Conservation (phyloP, 1,139 yeast genomes). For the Zygosaccharomyces sapae region DNA sequence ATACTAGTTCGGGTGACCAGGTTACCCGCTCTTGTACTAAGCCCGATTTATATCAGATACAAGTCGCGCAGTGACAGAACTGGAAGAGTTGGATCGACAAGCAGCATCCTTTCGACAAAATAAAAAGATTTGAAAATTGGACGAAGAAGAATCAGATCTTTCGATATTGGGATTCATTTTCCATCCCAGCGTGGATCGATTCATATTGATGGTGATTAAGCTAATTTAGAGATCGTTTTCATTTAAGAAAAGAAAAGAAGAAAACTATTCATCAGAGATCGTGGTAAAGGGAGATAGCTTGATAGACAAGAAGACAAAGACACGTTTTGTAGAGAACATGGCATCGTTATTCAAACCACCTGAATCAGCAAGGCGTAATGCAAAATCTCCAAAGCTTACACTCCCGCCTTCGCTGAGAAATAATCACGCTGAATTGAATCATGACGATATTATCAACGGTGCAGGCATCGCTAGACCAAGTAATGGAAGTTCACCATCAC, state of each 20-base stretch:
- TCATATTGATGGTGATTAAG: neutral
- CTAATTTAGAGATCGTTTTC: neutral
- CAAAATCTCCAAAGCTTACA: constrained; percentile 30
- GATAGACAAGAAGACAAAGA: neutral
- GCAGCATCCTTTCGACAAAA: neutral
- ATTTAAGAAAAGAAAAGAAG: neutral
- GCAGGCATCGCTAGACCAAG: neutral
- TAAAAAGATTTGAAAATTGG: neutral
- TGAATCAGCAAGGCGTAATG: constrained; percentile 28
- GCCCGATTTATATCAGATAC: constrained; percentile 2
- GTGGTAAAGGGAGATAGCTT: neutral
- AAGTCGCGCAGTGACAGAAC: constrained; percentile 3
- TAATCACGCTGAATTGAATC: constrained; percentile 5
- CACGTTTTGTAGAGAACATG: too few species aligned
- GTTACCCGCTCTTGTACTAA: constrained; percentile 4
- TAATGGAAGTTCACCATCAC: constrained; percentile 7
- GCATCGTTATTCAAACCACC: constrained; percentile 36
- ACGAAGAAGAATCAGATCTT: neutral
- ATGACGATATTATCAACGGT: constrained; percentile 5
- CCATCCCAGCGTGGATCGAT: neutral
- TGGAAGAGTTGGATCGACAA: constrained; percentile 3
- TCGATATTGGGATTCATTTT: neutral
- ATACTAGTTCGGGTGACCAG: too few species aligned
- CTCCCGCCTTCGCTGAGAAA: constrained; percentile 26
- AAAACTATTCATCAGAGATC: neutral